These are phyloP conservation scores for Boletus reticuloceps DNA, from an alignment of 768 basidiomycete species.

Conservation along the genomic window DNA sequence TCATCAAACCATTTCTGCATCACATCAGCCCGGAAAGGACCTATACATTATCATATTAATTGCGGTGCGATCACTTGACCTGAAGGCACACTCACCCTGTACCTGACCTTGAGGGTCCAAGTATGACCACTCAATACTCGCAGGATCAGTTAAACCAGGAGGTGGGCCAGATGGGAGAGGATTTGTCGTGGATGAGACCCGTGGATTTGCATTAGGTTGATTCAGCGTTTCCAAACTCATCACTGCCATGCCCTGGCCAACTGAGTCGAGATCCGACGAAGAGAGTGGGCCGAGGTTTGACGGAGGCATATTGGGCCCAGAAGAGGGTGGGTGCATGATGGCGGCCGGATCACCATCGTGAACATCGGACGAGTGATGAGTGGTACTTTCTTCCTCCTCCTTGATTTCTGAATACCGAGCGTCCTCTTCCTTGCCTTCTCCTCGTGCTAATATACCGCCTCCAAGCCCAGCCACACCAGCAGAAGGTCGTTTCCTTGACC, in stretches of 20 bases:
- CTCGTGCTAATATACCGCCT: slow-evolving; percentile 36
- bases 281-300: slow-evolving; percentile 10
- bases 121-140: slow-evolving; percentile 83
- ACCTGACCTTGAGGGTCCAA: slow-evolving; percentile 89
- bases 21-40: slow-evolving; percentile 81
- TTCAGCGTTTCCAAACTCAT: slow-evolving; percentile 17
- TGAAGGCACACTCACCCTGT: slow-evolving; percentile 58
- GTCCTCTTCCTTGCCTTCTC: slow-evolving; percentile 38
- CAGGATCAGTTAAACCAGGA: slow-evolving; percentile 51
- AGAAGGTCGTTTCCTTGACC: slow-evolving; percentile 67
- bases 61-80: not conserved
- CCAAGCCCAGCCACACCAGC: slow-evolving; percentile 48
- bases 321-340: slow-evolving; percentile 9
- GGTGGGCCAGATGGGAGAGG: slow-evolving; percentile 35
- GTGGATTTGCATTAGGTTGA: slow-evolving; percentile 3
- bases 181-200: slow-evolving; percentile 6
- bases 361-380: slow-evolving; percentile 2
- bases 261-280: slow-evolving; percentile 7
- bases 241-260: slow-evolving; percentile 8
- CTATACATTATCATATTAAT: slow-evolving; percentile 38
- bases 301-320: slow-evolving; percentile 6
- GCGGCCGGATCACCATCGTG: slow-evolving; percentile 7
- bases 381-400: slow-evolving; percentile 52
- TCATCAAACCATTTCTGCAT: slow-evolving; percentile 97
- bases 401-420: slow-evolving; percentile 48